Evolutionary conservation across 176 grass and related monocot genomes (phyloP).

Genomic region (Musa acuminata): DNA sequence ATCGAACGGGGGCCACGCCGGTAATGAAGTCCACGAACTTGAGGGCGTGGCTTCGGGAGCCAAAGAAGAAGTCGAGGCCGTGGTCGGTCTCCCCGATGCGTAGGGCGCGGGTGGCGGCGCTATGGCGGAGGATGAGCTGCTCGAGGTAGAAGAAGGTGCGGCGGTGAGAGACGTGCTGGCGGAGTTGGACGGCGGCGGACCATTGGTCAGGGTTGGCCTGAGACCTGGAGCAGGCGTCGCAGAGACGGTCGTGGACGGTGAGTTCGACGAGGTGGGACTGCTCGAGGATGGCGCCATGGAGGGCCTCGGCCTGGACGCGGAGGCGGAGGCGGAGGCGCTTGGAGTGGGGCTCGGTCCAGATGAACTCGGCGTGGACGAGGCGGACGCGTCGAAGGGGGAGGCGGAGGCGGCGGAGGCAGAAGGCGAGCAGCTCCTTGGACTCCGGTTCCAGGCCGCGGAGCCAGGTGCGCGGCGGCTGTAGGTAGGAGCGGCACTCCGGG

Average conservation of each 20-base stretch:
- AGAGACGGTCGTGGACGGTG: constrained; percentile 77
- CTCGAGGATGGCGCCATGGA: constrained; percentile 64
- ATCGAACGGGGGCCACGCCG: constrained; percentile 54
- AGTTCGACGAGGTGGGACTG: constrained; percentile 64
- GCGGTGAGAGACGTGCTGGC: constrained; percentile 70
- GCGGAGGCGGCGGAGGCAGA: constrained; percentile 68
- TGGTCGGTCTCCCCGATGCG: constrained; percentile 41
- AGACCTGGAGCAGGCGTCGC: constrained; percentile 43
- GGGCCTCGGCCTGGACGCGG: constrained; percentile 71
- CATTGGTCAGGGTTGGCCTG: constrained; percentile 78
- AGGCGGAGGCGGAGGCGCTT: constrained; percentile 90
- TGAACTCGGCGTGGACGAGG: constrained; percentile 72
- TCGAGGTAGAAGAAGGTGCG: constrained; percentile 87
- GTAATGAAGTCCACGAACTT: constrained; percentile 74
- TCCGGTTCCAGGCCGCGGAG: constrained; percentile 43
- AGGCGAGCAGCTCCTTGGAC: constrained; percentile 70
- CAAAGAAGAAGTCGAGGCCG: constrained; percentile 82
- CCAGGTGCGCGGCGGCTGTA: constrained; percentile 56
- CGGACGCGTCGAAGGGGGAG: constrained; percentile 52
- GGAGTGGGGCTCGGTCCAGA: constrained; percentile 94
- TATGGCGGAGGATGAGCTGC: constrained; percentile 80
- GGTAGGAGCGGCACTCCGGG: constrained; percentile 53
- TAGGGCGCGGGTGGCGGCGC: constrained; percentile 45
- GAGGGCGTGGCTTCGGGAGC: constrained; percentile 47
- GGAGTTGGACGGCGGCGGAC: constrained; percentile 62